Evolutionary conservation across 139 green algal species (phyloP).

Genomic region (Diplosphaera chodatii): DNA sequence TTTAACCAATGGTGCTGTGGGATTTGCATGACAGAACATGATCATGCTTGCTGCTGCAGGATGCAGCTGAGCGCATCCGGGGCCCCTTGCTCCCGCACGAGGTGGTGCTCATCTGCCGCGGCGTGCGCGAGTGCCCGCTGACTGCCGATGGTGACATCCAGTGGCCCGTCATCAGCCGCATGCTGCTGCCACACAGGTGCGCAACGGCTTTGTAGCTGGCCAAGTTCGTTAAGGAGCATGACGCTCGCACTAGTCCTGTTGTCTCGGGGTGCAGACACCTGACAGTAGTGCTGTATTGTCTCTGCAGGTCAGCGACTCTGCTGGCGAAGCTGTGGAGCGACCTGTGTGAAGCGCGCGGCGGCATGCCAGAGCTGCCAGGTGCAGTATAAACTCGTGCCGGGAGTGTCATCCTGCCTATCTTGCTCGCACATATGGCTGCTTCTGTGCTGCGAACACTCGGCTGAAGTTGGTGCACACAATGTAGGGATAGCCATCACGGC

Average conservation of each 20-base stretch:
- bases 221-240: no score
- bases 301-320: neutral
- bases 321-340: neutral
- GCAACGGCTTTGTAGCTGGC: neutral
- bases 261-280: no score
- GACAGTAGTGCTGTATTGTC: no score
- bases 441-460: no score
- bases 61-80: neutral
- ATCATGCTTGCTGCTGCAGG: no score
- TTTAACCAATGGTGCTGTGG: no score
- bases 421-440: no score
- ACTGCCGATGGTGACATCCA: neutral
- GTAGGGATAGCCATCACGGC: neutral
- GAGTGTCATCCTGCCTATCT: no score
- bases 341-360: neutral
- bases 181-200: neutral
- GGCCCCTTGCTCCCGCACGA: neutral
- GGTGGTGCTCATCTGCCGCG: neutral
- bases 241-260: no score
- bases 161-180: neutral
- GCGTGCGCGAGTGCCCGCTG: neutral
- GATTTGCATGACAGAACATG: no score
- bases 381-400: no score
- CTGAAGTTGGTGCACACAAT: no score
- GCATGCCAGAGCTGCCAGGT: neutral